Base-by-base conservation (phyloP, 2,329 filamentous ascomycete genomes). In the Arachnopeziza araneosa region DNA sequence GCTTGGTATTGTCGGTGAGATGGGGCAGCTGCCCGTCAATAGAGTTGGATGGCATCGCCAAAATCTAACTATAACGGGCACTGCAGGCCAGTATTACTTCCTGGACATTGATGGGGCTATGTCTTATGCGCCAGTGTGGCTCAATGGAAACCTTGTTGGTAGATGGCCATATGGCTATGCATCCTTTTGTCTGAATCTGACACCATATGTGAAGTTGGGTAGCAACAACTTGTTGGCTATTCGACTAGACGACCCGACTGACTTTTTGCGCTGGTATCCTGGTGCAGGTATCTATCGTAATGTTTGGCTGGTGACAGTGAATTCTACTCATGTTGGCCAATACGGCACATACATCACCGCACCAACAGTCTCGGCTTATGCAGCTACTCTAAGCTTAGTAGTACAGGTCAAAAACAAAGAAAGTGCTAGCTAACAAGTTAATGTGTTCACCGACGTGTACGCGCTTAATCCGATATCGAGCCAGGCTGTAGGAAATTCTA, bases 1-100 rank as follows among this genome's bases (percentile, higher is more conserved):
- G 0, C 67, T 71, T 4, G 70, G 70, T 1, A 70, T 77, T 8
- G 69, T 66, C 6, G 75, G 75, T 1, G 73, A 73, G 4, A 75
- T 75, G 69, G 77, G 77, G 17, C 72, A 77, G 1, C 66, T 84
- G 36, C 81, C 81, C 0, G 72, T 76, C 23, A 75, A 82, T n/a
- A 81, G 81, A 2, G 75, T 83, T 1, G 80, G 78, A 1, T 82
- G 80, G 80, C 83, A 83, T 63, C 77, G 80, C 3, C 73, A 75
- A 26, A 76, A 68, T 2, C 9, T 83, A 1, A 64, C 67, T 0
- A 58, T 77, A 2, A 54, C 57, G 0, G 67, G 66, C 1, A 76
- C 79, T 21, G 57, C 64, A 21, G 72, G 70, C 9, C 78, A 77
- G 56, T 67, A 71, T 0, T 65, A 80, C 14, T 81, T 74, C 56